Evolutionary conservation across 495 filamentous ascomycete genomes (phyloP).

Genomic region (Hypoxylon cercidicola): DNA sequence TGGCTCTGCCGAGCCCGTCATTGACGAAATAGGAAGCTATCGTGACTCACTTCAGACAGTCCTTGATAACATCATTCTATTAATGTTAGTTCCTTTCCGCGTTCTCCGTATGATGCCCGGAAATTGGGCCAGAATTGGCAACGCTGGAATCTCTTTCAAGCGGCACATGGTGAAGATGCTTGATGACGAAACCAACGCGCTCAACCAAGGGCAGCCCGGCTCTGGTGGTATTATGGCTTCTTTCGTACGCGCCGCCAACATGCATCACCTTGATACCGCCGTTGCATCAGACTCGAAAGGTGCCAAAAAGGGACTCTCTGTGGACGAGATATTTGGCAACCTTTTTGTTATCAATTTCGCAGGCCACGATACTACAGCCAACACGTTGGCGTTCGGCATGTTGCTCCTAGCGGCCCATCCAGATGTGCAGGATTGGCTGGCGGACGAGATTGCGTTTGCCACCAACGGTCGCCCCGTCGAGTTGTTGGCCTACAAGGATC

Average conservation of each 20-base stretch:
- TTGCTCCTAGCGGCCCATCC: slow-evolving; percentile 54
- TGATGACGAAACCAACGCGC: slow-evolving; percentile 45
- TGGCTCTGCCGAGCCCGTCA: slow-evolving; percentile 20
- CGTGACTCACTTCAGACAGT: slow-evolving; percentile 42
- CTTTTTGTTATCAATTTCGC: slow-evolving; percentile 62
- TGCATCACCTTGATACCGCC: neutral
- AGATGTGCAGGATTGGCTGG: slow-evolving; percentile 54
- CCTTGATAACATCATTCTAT: slow-evolving; percentile 37
- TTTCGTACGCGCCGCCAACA: slow-evolving; percentile 21
- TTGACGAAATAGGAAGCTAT: slow-evolving; percentile 31
- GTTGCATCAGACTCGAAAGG: neutral
- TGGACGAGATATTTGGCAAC: slow-evolving; percentile 60
- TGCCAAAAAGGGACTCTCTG: slow-evolving; percentile 39
- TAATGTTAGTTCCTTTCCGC: slow-evolving; percentile 34
- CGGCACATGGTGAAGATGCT: slow-evolving; percentile 45
- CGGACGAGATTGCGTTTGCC: slow-evolving; percentile 58
- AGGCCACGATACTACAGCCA: slow-evolving; percentile 63
- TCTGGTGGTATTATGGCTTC: slow-evolving; percentile 27
- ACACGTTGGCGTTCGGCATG: slow-evolving; percentile 54
- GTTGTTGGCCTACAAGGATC: slow-evolving; percentile 51
- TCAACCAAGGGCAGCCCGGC: slow-evolving; percentile 39
- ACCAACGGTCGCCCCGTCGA: slow-evolving; percentile 35
- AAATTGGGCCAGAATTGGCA: slow-evolving; percentile 21
- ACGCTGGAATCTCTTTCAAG: slow-evolving; percentile 21
- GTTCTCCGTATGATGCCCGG: slow-evolving; percentile 12